These are phyloP conservation scores for Hura crepitans DNA, from an alignment of 441 rosid species.

Conservation along the genomic window DNA sequence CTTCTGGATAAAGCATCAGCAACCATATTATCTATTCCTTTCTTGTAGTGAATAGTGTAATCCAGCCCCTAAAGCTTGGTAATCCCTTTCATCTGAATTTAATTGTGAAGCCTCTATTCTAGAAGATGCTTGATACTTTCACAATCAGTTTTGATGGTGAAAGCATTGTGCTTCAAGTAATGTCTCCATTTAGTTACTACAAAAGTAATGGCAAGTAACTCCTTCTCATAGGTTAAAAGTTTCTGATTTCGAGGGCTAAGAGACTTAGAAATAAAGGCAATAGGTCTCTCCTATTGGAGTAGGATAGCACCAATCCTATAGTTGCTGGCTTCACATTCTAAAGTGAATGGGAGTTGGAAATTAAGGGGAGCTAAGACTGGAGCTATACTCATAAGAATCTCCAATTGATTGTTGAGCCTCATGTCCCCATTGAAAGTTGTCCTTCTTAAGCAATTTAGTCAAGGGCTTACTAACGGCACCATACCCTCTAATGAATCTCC, in stretches of 20 bases:
- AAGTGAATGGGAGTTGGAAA: not conserved
- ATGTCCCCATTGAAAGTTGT: not conserved
- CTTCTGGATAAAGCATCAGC: not conserved
- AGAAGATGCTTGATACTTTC: not conserved
- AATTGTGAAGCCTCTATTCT: not conserved
- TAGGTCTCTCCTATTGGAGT: not conserved
- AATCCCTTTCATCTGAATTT: not conserved
- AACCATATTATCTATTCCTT: not conserved
- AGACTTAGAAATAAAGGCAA: not conserved
- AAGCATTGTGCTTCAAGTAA: not conserved
- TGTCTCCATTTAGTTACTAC: not conserved
- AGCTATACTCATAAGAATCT: not conserved
- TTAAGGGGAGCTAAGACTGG: not conserved
- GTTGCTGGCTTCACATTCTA: not conserved
- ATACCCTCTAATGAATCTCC: not conserved
- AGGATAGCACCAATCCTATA: too few relatives aligned
- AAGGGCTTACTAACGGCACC: not conserved
- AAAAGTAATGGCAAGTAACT: not conserved
- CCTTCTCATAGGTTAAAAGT: not conserved
- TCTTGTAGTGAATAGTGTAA: not conserved
- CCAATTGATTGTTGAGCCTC: too few relatives aligned
- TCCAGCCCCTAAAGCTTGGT: not conserved
- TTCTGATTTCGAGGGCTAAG: not conserved
- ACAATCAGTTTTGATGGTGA: not conserved
- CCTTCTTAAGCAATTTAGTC: not conserved